Conservation (phyloP, 495 filamentous ascomycete species). For the Geoglossum glabrum region DNA sequence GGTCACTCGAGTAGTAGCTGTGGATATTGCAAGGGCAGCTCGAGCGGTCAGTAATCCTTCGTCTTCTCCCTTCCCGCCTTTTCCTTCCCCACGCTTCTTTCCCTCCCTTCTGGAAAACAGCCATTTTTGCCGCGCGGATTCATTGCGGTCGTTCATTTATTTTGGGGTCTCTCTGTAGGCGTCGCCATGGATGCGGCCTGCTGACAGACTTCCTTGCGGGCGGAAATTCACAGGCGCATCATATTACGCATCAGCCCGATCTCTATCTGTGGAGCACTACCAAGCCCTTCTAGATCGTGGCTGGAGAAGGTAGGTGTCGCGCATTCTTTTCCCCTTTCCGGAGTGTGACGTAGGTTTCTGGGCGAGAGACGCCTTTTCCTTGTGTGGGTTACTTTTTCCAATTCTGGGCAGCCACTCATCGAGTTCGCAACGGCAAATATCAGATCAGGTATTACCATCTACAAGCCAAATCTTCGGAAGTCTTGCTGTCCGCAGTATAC, state of each 20-base stretch:
- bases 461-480: conserved; percentile 64
- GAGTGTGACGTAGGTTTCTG: not conserved
- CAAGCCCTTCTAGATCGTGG: conserved; percentile 66
- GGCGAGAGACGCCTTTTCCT: not conserved
- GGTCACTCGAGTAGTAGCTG: conserved; percentile 15
- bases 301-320: conserved; percentile 55
- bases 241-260: conserved; percentile 53
- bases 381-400: not conserved
- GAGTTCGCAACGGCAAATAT: not conserved
- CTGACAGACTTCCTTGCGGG: not conserved
- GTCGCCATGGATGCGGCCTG: conserved; percentile 10
- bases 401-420: not conserved
- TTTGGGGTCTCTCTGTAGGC: no score
- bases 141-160: no score
- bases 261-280: conserved; percentile 53
- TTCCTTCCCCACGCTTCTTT: not conserved
- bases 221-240: conserved; percentile 41
- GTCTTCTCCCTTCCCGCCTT: not conserved
- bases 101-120: no score
- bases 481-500: conserved; percentile 96
- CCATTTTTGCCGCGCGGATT: no score
- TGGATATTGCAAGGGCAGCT: conserved; percentile 34
- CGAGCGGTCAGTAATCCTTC: conserved; percentile 27
- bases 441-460: conserved; percentile 63
- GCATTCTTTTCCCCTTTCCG: not conserved